A percentile compares a stretch with the other conserved stretches of the same genome.
These are phyloP conservation scores for Trichoderma sp. DNA, from an alignment of 2,329 filamentous ascomycete species.

Conservation along the genomic window DNA sequence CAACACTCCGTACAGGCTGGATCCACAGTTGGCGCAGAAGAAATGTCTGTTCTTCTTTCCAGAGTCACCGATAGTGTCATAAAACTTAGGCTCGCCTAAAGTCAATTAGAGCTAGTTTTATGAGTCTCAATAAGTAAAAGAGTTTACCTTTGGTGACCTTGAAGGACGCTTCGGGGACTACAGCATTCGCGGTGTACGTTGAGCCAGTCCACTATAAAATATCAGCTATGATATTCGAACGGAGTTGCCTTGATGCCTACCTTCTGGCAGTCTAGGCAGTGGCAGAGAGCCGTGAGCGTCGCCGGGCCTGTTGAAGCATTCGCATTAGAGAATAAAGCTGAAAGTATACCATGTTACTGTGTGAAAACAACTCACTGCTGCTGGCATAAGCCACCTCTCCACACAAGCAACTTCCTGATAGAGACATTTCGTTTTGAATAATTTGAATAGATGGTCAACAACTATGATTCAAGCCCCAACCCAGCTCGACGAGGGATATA, in stretches of 20 bases:
- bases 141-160: constrained; percentile 46
- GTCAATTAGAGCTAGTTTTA: background rate
- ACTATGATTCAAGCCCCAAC: background rate
- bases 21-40: constrained; percentile 53
- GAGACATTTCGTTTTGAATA: background rate
- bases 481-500: too few species aligned
- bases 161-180: constrained; percentile 47
- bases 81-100: constrained; percentile 45
- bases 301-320: constrained; percentile 36
- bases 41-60: constrained; percentile 56
- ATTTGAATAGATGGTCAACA: background rate
- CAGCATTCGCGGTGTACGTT: constrained; percentile 53
- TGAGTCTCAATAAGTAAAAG: fast-evolving
- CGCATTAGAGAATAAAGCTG: background rate
- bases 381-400: background rate
- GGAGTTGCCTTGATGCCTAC: constrained; percentile 25
- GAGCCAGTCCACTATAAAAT: constrained; percentile 45
- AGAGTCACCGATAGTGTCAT: constrained; percentile 45
- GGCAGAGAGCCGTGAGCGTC: constrained; percentile 46
- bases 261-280: constrained; percentile 55
- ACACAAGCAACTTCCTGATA: background rate
- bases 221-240: background rate
- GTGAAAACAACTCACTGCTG: background rate
- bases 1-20: constrained; percentile 49
- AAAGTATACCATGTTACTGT: background rate